phyloP scores from a whole-genome alignment of 2,329 filamentous ascomycete species.

The Teratosphaeria epicoccoides region DNA sequence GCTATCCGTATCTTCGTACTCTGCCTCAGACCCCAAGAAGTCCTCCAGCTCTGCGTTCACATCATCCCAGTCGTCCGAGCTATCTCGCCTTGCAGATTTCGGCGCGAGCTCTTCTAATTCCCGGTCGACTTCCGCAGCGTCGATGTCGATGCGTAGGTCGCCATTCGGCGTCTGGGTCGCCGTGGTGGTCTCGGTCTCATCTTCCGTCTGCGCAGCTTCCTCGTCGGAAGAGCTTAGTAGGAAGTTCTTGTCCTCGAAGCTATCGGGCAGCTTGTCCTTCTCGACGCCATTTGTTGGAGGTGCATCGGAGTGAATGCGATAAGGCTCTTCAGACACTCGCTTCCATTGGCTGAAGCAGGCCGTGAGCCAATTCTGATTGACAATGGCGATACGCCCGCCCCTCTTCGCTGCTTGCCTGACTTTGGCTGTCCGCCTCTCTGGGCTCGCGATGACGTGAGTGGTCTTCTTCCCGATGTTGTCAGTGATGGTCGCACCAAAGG shows the following conservation, averaged over 20 bases:
- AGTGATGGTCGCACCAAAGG: slow-evolving; percentile 66
- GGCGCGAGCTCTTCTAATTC: slow-evolving; percentile 38
- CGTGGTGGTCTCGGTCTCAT: slow-evolving; percentile 19
- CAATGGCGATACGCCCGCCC: slow-evolving; percentile 68
- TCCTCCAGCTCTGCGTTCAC: slow-evolving; percentile 63
- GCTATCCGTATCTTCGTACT: slow-evolving; percentile 26
- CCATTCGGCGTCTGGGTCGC: slow-evolving; percentile 3
- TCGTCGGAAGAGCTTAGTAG: slow-evolving; percentile 37
- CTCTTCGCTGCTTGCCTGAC: slow-evolving; percentile 76
- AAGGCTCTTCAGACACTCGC: slow-evolving; percentile 65
- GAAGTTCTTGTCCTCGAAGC: slow-evolving; percentile 22
- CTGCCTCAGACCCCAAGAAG: slow-evolving; percentile 52
- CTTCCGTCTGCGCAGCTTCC: slow-evolving; percentile 32
- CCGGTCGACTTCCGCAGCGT: slow-evolving; percentile 20
- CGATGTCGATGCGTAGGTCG: slow-evolving; percentile 9
- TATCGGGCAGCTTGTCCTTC: slow-evolving; percentile 17
- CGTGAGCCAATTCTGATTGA: slow-evolving; percentile 80
- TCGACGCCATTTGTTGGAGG: slow-evolving; percentile 39
- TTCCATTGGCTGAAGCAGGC: slow-evolving; percentile 79
- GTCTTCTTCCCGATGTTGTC: slow-evolving; percentile 43
- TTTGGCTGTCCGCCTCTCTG: slow-evolving; percentile 70
- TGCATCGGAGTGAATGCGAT: slow-evolving; percentile 59
- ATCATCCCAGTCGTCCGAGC: slow-evolving; percentile 33
- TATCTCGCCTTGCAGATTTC: slow-evolving; percentile 29
- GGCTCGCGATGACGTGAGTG: slow-evolving; percentile 65